Base-by-base conservation (phyloP, 2,329 filamentous ascomycete species). In the Colletotrichum falcatum region DNA sequence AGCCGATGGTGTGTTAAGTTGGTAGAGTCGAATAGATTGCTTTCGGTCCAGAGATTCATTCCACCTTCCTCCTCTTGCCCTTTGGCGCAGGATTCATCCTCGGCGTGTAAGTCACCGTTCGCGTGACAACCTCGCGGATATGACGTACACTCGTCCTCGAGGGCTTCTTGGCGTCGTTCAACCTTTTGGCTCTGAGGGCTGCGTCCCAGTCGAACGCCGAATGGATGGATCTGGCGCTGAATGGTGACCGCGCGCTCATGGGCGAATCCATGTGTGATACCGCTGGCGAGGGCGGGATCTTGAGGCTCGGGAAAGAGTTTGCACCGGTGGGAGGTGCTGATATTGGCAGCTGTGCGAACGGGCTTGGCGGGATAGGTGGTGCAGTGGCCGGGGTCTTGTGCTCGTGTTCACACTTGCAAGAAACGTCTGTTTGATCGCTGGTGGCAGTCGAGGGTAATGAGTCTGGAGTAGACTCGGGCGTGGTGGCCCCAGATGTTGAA, bases 71-170 rank as follows among this genome's bases (percentile, higher is more conserved):
- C 83, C 94, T 90, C 88, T 98, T 98, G 74, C 95, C 95, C 81
- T 95, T 95, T 9, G 94, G 95, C 46, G 95, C 94, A 30, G 95
- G 93, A 74, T 94, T 93, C 83, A 98, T 93, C 74, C 91, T 87
- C 72, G 90, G 92, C 79, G 93, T 97, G 81, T 97, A 97, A 49
- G 94, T 97, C 70, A 97, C 93, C 20, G 94, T 98, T 75, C 94
- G 89, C n/a, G 95, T 98, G 63, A 98, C 93, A 5, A 98, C 94
- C 80, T 98, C 94, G 65, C 94, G 87, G 69, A 98, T 94, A 77
- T 92, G 87, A 71, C 91, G 88, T 66, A 91, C 85, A 75, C 86
- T 90, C 39, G 90, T 90, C 74, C 86, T 87, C 49, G 88, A 84
- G 20, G 86, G 78, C 78, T 88, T 88, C 73, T 86, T 84, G 78